phyloP scores from a whole-genome alignment of 805 yeast species.

The Saccharomycopsis selenospora region DNA sequence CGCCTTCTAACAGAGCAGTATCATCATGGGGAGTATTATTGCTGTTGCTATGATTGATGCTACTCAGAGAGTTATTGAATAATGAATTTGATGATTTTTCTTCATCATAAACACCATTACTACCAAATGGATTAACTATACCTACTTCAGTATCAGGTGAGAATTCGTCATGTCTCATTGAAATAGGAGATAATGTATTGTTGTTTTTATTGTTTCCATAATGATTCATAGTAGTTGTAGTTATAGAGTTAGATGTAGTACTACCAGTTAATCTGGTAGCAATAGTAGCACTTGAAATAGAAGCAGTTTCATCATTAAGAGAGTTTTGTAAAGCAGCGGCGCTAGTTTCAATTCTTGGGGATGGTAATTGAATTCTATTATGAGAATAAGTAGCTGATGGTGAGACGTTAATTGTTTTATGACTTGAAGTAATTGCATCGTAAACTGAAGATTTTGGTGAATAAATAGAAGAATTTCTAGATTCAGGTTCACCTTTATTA shows the following conservation, averaged over 20 bases:
- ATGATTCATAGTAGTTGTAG: background rate
- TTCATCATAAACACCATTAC: background rate
- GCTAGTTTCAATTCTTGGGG: constrained; percentile 13
- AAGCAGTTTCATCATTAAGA: background rate
- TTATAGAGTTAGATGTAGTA: background rate
- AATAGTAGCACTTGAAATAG: background rate
- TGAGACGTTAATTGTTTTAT: constrained; percentile 8
- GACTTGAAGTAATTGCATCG: background rate
- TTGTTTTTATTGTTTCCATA: background rate
- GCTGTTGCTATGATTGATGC: too few relatives aligned
- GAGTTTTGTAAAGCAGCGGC: background rate
- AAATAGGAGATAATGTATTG: constrained; percentile 14
- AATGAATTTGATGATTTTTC: constrained; percentile 11
- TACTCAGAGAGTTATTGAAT: background rate
- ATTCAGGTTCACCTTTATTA: background rate
- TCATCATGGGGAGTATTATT: background rate
- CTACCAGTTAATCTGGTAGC: background rate
- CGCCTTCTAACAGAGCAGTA: background rate
- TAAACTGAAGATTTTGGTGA: constrained; percentile 14
- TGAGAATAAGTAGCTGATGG: constrained; percentile 19
- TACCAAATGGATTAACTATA: constrained; percentile 15
- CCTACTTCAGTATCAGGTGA: background rate
- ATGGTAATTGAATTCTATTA: constrained; percentile 18
- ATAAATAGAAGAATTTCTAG: constrained; percentile 14
- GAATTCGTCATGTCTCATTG: constrained; percentile 5